A percentile compares a stretch with the other conserved stretches of the same genome.
phyloP scores from a whole-genome alignment of 2,329 filamentous ascomycete genomes.

The Pseudomassariella vexata region DNA sequence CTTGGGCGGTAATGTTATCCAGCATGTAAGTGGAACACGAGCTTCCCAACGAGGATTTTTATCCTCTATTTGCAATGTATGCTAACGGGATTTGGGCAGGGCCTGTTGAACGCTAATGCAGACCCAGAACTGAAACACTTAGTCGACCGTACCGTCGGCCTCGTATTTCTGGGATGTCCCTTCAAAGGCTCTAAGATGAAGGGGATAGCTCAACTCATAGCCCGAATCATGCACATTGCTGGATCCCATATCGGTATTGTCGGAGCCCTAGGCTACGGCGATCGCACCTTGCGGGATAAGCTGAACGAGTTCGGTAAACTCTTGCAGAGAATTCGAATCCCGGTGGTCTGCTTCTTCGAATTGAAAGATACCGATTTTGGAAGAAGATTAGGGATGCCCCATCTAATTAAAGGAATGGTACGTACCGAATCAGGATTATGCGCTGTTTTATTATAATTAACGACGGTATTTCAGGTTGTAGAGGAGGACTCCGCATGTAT shows the following conservation, averaged over 20 bases:
- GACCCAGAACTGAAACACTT: no score
- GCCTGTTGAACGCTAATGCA: no score
- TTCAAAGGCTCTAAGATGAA: neutral
- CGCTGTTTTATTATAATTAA: no score
- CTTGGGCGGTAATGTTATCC: slow-evolving; percentile 22
- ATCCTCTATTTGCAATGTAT: no score
- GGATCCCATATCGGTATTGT: neutral
- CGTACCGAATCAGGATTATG: no score
- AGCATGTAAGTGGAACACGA: no score
- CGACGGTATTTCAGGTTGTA: no score
- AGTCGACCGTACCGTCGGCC: neutral
- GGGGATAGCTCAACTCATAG: neutral
- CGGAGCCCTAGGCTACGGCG: neutral
- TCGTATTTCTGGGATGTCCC: slow-evolving; percentile 1
- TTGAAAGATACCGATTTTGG: neutral
- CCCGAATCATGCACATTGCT: neutral
- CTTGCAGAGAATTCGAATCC: slow-evolving; percentile 1
- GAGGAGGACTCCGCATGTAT: neutral
- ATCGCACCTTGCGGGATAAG: neutral
- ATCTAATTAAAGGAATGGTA: no score
- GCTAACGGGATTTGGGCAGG: no score
- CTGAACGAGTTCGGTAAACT: neutral
- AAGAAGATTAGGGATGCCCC: neutral
- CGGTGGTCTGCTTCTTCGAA: slow-evolving; percentile 1
- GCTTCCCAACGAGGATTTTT: no score